A percentile compares a stretch with the other conserved stretches of the same genome.
phyloP scores from a whole-genome alignment of 352 stramenopile genomes.

The Globisporangium camurandrum region DNA sequence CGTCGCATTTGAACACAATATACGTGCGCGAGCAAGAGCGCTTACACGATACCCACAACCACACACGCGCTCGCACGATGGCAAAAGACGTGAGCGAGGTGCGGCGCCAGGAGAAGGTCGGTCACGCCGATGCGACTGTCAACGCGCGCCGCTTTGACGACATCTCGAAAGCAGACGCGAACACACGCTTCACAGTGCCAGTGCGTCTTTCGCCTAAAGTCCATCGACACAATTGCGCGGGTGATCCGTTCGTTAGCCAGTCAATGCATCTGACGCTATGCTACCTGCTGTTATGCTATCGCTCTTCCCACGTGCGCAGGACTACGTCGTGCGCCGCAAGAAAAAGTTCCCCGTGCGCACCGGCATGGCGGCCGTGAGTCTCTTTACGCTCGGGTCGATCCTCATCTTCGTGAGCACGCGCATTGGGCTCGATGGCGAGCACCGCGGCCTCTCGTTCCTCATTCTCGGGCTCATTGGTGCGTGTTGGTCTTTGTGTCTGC shows the following conservation, averaged over 20 bases:
- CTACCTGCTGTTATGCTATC: not conserved
- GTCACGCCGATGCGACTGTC: conserved; percentile 1
- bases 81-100: conserved; percentile 42
- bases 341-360: conserved; percentile 70
- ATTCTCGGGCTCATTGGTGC: conserved; percentile 75
- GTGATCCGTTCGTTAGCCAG: too few relatives aligned
- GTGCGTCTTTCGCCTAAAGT: too few relatives aligned
- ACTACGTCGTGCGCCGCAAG: conserved; percentile 14
- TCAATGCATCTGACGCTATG: too few relatives aligned
- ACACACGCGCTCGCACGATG: conserved; percentile 18
- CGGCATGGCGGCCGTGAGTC: conserved; percentile 53
- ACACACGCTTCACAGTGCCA: conserved; percentile 18
- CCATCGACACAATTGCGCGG: too few relatives aligned
- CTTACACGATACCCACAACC: not conserved
- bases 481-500: conserved; percentile 2
- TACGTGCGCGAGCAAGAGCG: not conserved
- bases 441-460: conserved; percentile 64
- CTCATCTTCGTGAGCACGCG: conserved; percentile 71
- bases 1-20: not conserved
- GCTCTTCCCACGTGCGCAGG: conserved; percentile 4
- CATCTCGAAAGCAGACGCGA: conserved; percentile 25
- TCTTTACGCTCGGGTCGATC: conserved; percentile 65
- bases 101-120: conserved; percentile 24
- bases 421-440: conserved; percentile 69
- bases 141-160: conserved; percentile 18